Evolutionary conservation across 2,329 filamentous ascomycete species (phyloP).

Genomic region (Sordariomycetes sp.): DNA sequence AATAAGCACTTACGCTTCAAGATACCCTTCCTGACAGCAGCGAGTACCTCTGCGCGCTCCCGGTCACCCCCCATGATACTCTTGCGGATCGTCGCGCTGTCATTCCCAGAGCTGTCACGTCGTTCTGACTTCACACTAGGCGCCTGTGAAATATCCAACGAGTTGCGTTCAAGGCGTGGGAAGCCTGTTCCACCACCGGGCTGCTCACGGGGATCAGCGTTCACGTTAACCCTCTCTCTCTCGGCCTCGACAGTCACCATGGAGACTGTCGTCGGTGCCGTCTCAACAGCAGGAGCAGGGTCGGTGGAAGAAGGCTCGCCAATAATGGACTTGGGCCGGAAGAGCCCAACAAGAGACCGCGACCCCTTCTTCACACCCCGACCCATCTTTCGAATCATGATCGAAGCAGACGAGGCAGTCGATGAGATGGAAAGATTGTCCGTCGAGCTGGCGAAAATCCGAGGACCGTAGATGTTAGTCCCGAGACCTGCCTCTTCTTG

Average conservation of each 20-base stretch:
- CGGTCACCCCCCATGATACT: conserved; percentile 85
- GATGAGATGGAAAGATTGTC: conserved; percentile 91
- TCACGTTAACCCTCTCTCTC: conserved; percentile 69
- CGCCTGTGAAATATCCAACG: conserved; percentile 50
- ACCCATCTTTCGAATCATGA: conserved; percentile 98
- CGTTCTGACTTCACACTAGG: conserved; percentile 33
- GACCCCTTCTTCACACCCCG: conserved; percentile 94
- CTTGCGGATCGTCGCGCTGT: conserved; percentile 55
- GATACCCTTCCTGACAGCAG: conserved; percentile 89
- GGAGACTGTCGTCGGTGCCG: conserved; percentile 72
- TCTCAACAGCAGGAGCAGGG: conserved; percentile 41
- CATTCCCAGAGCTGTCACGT: conserved; percentile 41
- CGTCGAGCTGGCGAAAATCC: conserved; percentile 78
- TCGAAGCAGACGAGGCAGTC: conserved; percentile 76
- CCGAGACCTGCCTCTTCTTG: conserved; percentile 90
- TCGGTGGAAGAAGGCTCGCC: conserved; percentile 64
- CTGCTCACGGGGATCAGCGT: conserved; percentile 53
- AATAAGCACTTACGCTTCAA: conserved; percentile 56
- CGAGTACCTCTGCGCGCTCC: conserved; percentile 82
- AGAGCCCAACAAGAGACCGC: conserved; percentile 82
- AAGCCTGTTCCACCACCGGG: conserved; percentile 58
- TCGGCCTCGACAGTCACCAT: conserved; percentile 96
- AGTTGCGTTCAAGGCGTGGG: conserved; percentile 73
- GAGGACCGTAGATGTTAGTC: conserved; percentile 83
- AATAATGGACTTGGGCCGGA: conserved; percentile 84